Evolutionary conservation across 2,329 filamentous ascomycete genomes (phyloP).

Genomic region (Dactylella cylindrospora): DNA sequence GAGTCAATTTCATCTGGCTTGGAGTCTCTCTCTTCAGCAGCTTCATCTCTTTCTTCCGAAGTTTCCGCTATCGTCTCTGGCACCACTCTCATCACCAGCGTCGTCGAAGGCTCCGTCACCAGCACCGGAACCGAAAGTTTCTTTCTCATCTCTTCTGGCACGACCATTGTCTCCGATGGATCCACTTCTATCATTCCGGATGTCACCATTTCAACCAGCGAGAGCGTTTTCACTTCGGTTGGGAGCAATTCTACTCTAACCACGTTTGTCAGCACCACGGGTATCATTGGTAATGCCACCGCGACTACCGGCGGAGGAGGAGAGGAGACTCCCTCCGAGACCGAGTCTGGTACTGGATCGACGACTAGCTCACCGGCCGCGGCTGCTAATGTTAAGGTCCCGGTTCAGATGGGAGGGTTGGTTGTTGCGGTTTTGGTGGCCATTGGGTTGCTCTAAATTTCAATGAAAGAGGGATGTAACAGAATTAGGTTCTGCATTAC

Average conservation of each 20-base stretch:
- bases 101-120: conserved; percentile 7
- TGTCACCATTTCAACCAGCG: conserved; percentile 20
- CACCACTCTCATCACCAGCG: conserved; percentile 25
- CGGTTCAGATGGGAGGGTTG: conserved; percentile 28
- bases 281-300: conserved; percentile 5
- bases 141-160: conserved; percentile 30
- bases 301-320: not conserved
- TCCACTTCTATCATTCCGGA: conserved; percentile 24
- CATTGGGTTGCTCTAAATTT: conserved; percentile 24
- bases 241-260: not conserved
- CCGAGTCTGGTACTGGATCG: conserved; percentile 8
- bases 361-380: conserved; percentile 19
- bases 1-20: conserved; percentile 17
- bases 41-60: conserved; percentile 17
- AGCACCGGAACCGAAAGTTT: conserved; percentile 37
- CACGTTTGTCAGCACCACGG: conserved; percentile 11
- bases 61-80: conserved; percentile 25
- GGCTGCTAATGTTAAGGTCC: conserved; percentile 35
- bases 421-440: conserved; percentile 26
- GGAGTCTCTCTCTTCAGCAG: conserved; percentile 16
- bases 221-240: conserved; percentile 12
- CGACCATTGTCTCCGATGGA: conserved; percentile 24
- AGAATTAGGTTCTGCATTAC: too few relatives aligned
- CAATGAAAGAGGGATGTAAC: too few relatives aligned
- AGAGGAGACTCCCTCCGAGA: not conserved